Conservation (phyloP, 805 yeast species). For the Yarrowia sp. region DNA sequence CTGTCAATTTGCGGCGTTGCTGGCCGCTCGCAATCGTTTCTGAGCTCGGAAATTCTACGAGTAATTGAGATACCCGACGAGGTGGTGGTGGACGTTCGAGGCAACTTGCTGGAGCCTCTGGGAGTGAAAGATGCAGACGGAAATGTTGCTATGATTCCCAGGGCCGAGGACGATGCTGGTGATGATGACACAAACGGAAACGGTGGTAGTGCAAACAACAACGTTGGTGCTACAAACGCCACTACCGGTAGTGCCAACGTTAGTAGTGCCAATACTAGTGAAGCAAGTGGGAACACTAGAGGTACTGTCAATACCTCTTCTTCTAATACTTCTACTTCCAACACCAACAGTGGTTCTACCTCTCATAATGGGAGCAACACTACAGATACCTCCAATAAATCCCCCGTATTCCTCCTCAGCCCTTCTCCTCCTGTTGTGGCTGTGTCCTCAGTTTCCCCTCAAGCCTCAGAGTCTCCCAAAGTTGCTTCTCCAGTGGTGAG, state of each 20-base stretch:
- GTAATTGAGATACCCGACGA: constrained; percentile 15
- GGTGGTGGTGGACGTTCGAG: not conserved
- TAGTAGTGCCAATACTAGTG: not conserved
- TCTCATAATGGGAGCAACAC: not conserved
- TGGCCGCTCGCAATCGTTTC: not conserved
- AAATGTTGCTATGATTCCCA: no score
- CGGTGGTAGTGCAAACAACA: not conserved
- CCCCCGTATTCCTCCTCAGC: not conserved
- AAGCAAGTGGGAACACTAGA: not conserved
- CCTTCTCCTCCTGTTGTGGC: not conserved
- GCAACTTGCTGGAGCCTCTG: constrained; percentile 5
- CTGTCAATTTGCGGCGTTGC: not conserved
- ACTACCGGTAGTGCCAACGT: not conserved
- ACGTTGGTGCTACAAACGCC: not conserved
- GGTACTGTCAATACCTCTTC: no score
- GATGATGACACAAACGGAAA: no score
- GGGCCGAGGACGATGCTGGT: no score
- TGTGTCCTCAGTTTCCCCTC: not conserved
- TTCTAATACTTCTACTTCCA: not conserved
- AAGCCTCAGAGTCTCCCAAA: not conserved
- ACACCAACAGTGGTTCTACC: not conserved
- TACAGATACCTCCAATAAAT: not conserved
- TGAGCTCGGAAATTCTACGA: constrained; percentile 3
- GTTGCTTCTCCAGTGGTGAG: not conserved
- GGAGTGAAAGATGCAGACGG: not conserved